A percentile compares a stretch with the other conserved stretches of the same genome.
Conservation (phyloP, 2,329 filamentous ascomycete genomes). For the Daldinia eschscholtzii region DNA sequence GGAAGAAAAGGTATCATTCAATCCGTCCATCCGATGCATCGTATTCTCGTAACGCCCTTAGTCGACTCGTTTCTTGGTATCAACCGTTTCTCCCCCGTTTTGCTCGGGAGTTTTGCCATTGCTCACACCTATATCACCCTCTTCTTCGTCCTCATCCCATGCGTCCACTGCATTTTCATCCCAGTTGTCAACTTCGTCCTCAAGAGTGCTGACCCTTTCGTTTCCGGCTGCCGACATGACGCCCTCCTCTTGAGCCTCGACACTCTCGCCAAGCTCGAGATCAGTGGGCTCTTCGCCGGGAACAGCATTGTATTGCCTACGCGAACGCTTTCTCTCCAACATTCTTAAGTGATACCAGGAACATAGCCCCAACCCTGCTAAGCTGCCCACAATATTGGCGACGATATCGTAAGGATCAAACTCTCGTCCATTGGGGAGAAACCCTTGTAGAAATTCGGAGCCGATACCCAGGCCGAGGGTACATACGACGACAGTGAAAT, state of each 20-base stretch:
- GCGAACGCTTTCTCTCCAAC: constrained; percentile 85
- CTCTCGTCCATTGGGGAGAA: constrained; percentile 78
- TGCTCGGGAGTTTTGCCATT: constrained; percentile 48
- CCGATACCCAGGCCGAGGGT: constrained; percentile 78
- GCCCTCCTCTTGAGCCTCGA: constrained; percentile 72
- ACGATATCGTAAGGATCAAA: constrained; percentile 88
- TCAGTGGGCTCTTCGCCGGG: constrained; percentile 74
- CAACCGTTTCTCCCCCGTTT: constrained; percentile 47
- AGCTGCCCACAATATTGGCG: constrained; percentile 86
- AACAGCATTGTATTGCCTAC: constrained; percentile 78
- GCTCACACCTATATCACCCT: constrained; percentile 47
- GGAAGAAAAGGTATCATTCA: constrained; percentile 47
- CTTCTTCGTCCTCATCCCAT: constrained; percentile 65
- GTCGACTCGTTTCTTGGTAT: constrained; percentile 54
- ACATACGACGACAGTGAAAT: constrained; percentile 85
- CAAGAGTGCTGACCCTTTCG: constrained; percentile 63
- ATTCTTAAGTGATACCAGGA: constrained; percentile 96
- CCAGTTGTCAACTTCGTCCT: constrained; percentile 92
- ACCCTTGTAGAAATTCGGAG: constrained; percentile 79
- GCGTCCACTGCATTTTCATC: constrained; percentile 81
- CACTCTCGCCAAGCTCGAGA: constrained; percentile 79
- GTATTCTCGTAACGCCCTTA: constrained; percentile 43
- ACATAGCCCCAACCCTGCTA: constrained; percentile 78
- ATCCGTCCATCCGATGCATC: constrained; percentile 41
- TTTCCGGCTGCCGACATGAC: constrained; percentile 59